Base-by-base conservation (phyloP, 345 rosid genomes). In the Orychophragmus violaceus region DNA sequence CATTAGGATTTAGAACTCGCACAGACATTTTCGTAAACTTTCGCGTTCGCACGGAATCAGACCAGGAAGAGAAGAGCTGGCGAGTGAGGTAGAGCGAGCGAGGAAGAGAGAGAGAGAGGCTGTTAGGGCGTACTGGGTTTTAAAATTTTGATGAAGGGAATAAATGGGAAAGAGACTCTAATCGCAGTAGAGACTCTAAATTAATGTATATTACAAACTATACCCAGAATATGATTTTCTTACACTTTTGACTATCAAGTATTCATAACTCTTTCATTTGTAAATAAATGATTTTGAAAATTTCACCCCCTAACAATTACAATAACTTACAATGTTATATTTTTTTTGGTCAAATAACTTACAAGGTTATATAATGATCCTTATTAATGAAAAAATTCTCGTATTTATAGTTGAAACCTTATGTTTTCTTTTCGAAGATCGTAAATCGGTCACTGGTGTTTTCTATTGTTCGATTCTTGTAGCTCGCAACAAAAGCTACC, bases 1-100 rank as follows among this genome's bases (percentile, higher is more conserved):
- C 99, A 77, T 95, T 95, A 21, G 97, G 97, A 74, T 95, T 95
- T 79, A 95, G 57, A 39, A 89, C 85, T 68, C 96, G 82, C 44
- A 95, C 76, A 58, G 99, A 87, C 99, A 95, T 95, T 72, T 58
- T 88, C 64, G 70, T 35, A 11, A 54, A 24, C 32, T 62, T 72
- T 66, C 25, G 28, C 50, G 21, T 6, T 48, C 14, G 50, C n/a
- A 18, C 25, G 41, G 53, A 51, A 37, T n/a, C 69, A 59, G 39
- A 13, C 1, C 13, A 9, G 23, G 56, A 44, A 53, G 56, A 22
- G 5, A 21, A 21, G 49, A 70, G 28, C 2, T 13, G 12, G 36
- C 22, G 64, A 33, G 50, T 32, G n/a, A 49, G 29, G 4, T 9
- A 37, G 13, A 50, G 51, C 3, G 21, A 55, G 62, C 2, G 45